A percentile compares a stretch with the other conserved stretches of the same genome.
Conservation (phyloP, 148 eudicot genomes). For the Vaccinium macrocarpon region DNA sequence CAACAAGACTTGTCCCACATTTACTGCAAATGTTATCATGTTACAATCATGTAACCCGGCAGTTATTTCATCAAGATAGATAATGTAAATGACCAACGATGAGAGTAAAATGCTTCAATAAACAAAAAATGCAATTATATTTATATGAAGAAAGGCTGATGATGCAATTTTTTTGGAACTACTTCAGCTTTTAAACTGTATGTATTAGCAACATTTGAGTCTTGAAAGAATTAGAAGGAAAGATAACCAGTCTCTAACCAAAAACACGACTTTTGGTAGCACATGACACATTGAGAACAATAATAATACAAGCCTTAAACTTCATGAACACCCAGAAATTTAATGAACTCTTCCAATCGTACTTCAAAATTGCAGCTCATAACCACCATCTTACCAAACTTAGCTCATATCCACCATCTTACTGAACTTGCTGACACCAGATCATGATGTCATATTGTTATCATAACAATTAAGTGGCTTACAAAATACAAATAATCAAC, state of each 20-base stretch:
- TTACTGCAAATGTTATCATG: neutral
- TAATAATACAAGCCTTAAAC: neutral
- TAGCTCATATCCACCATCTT: neutral
- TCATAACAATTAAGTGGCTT: too few species aligned
- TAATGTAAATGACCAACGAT: too few species aligned
- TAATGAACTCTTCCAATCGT: neutral
- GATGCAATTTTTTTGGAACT: neutral
- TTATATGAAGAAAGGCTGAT: neutral
- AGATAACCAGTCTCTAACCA: neutral
- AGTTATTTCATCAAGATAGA: too few species aligned
- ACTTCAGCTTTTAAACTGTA: neutral
- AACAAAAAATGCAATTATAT: neutral
- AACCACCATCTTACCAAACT: neutral
- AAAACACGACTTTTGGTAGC: neutral
- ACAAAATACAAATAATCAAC: neutral
- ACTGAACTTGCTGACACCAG: neutral
- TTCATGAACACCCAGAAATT: neutral
- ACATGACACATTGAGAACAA: neutral
- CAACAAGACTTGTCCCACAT: neutral
- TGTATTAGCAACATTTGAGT: neutral
- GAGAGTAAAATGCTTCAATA: neutral
- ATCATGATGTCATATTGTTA: neutral
- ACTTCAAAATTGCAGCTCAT: neutral
- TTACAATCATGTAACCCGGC: neutral
- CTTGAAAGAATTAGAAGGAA: neutral